phyloP scores from a whole-genome alignment of 345 rosid species.

The Citrus australasica region DNA sequence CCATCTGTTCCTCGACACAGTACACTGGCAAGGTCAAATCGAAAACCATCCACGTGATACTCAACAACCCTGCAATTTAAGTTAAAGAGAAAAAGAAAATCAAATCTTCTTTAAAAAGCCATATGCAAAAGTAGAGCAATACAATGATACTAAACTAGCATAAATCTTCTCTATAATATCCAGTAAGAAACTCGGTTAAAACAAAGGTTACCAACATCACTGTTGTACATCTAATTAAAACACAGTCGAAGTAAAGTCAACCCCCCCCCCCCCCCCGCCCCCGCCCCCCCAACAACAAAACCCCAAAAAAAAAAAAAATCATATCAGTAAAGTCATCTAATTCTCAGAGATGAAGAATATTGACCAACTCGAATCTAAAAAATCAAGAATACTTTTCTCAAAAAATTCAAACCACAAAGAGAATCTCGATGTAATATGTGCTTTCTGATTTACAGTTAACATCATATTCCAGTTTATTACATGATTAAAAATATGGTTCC shows the following conservation, averaged over 20 bases:
- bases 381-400: neutral
- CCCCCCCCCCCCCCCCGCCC: no score
- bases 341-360: neutral
- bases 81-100: conserved; percentile 7
- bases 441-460: neutral
- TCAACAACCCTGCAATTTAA: conserved; percentile 59
- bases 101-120: neutral
- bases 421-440: neutral
- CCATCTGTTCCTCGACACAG: conserved; percentile 95
- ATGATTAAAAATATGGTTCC: neutral
- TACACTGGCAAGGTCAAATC: conserved; percentile 94
- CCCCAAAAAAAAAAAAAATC: neutral
- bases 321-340: neutral
- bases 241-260: neutral
- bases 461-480: neutral
- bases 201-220: neutral
- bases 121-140: neutral
- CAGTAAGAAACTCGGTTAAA: neutral
- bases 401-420: neutral
- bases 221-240: neutral
- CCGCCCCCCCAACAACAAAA: no score
- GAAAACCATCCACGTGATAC: conserved; percentile 92
- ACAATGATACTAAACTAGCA: neutral
- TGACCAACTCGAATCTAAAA: neutral
- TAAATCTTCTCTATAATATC: neutral